Conservation (phyloP, 306 rosid species). For the Astragalus membranaceus region DNA sequence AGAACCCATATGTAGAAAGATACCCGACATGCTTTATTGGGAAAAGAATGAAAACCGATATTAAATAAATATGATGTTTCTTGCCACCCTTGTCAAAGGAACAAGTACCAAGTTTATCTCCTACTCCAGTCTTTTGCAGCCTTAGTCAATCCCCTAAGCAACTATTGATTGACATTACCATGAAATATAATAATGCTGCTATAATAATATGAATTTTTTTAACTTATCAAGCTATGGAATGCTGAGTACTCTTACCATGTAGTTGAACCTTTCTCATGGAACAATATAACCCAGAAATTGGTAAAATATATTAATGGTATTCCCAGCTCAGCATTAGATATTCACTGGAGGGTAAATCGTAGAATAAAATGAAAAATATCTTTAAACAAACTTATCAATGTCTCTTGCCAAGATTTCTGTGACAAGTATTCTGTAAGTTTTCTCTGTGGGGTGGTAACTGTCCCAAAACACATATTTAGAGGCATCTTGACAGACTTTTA, state of each 20-base stretch:
- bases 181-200: neutral
- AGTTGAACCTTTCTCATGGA: neutral
- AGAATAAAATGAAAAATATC: neutral
- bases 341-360: neutral
- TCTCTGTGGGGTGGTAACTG: conserved; percentile 50
- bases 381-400: conserved; percentile 28
- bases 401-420: neutral
- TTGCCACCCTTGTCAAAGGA: neutral
- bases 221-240: too few species aligned
- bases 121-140: neutral
- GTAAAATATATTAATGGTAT: neutral
- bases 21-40: neutral
- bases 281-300: neutral
- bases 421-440: conserved; percentile 8
- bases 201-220: too few species aligned
- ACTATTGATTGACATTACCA: neutral
- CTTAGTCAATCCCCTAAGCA: neutral
- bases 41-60: neutral
- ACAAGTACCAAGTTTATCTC: neutral
- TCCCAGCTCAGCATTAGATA: neutral
- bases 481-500: conserved; percentile 28
- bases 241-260: neutral
- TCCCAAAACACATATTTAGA: conserved; percentile 62
- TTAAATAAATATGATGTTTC: neutral
- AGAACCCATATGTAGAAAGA: neutral